These are phyloP conservation scores for Calonectria montana DNA, from an alignment of 2,329 filamentous ascomycete genomes.

Conservation along the genomic window DNA sequence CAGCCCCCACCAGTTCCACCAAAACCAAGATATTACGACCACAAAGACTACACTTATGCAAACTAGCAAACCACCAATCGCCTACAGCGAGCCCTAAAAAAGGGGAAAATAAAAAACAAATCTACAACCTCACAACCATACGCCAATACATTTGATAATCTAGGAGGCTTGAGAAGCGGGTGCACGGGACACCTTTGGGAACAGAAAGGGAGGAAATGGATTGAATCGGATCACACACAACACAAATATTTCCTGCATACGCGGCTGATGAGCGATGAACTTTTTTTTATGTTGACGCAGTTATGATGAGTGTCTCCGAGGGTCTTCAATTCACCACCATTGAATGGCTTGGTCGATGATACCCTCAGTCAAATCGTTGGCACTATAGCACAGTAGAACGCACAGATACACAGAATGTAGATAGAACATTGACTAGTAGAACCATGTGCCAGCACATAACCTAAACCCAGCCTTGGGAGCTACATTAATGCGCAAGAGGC, in stretches of 20 bases:
- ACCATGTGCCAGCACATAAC: neutral
- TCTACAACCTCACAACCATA: neutral
- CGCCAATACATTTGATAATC: neutral
- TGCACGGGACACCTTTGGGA: neutral
- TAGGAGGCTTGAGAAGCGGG: neutral
- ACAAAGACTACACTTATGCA: neutral
- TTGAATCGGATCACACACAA: neutral
- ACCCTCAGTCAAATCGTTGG: conserved; percentile 8
- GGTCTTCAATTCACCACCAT: neutral
- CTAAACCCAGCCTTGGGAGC: neutral
- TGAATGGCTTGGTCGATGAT: neutral
- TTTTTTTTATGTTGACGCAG: conserved; percentile 6
- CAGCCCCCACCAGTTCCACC: neutral
- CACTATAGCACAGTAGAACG: neutral
- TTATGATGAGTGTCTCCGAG: conserved; percentile 5
- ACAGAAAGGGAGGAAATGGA: neutral
- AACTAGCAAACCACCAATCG: neutral
- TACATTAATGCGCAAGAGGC: neutral
- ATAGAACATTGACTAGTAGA: neutral
- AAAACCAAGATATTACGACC: conserved; percentile 5
- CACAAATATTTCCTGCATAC: neutral
- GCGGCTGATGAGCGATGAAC: conserved; percentile 9
- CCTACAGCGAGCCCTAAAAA: neutral
- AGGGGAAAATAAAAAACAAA: neutral
- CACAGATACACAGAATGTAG: neutral